Evolutionary conservation across 345 rosid genomes (phyloP).

Genomic region (Ailanthus altissimus): DNA sequence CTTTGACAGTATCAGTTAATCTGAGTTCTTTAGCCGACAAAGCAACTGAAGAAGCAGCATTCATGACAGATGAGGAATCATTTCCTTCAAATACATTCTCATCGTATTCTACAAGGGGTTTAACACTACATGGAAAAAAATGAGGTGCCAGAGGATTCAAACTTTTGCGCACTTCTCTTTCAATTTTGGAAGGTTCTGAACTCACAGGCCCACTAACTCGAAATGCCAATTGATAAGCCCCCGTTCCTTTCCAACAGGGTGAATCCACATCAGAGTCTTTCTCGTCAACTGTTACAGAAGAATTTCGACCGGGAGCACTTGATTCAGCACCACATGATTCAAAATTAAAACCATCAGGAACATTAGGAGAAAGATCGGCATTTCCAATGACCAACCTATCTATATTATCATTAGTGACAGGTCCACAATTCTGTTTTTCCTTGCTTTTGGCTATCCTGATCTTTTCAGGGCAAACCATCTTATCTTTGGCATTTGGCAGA

Average conservation of each 20-base stretch:
- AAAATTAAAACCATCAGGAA: conserved; percentile 26
- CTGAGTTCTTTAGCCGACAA: conserved; percentile 26
- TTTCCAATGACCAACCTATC: conserved; percentile 4
- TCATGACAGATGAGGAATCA: conserved; percentile 27
- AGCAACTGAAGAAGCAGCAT: conserved; percentile 33
- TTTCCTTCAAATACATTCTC: conserved; percentile 26
- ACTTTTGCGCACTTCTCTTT: conserved; percentile 28
- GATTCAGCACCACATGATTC: conserved; percentile 27
- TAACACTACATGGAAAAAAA: conserved; percentile 43
- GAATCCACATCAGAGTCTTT: conserved; percentile 61
- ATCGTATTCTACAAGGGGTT: conserved; percentile 26
- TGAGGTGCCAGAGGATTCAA: conserved; percentile 59
- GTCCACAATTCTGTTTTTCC: conserved; percentile 5
- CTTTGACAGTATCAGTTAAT: conserved; percentile 20
- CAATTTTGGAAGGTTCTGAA: conserved; percentile 30
- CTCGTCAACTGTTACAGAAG: conserved; percentile 20
- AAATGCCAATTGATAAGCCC: conserved; percentile 11
- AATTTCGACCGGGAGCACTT: conserved; percentile 21
- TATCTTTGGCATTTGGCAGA: background rate
- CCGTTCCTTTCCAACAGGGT: conserved; percentile 68
- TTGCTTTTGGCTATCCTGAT: background rate
- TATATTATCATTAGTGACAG: conserved; percentile 6
- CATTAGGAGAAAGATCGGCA: conserved; percentile 20
- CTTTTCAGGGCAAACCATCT: background rate
- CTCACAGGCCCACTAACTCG: conserved; percentile 19